Conservation (phyloP, 148 eudicot species). For the Fagopyrum tataricum region DNA sequence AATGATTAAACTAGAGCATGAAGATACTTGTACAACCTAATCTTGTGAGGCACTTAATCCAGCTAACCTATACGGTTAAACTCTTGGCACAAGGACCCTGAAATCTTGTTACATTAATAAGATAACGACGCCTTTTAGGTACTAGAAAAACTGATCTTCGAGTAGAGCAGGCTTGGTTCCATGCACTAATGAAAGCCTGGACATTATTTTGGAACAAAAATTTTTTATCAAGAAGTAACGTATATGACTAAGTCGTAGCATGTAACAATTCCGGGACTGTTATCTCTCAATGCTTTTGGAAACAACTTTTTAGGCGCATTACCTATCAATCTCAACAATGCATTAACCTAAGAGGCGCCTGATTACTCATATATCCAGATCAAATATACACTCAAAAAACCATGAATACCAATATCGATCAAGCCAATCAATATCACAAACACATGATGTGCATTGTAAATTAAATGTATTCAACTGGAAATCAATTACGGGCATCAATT, state of each 20-base stretch:
- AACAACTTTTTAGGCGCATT: no score
- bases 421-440: no score
- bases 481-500: no score
- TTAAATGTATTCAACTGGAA: no score
- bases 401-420: no score
- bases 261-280: no score
- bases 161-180: slow-evolving; percentile 78
- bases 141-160: slow-evolving; percentile 66
- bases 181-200: slow-evolving; percentile 76
- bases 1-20: neutral
- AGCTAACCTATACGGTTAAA: slow-evolving; percentile 58
- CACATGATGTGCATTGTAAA: no score
- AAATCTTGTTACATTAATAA: slow-evolving; percentile 83
- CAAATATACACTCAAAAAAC: no score
- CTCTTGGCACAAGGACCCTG: slow-evolving; percentile 74
- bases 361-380: no score
- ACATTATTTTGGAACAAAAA: neutral
- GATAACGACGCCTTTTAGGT: slow-evolving; percentile 60
- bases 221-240: neutral
- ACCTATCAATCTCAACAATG: no score
- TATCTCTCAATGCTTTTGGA: no score
- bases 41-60: neutral
- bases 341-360: no score
- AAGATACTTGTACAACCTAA: neutral
- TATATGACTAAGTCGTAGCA: neutral